Percentiles rank a stretch among this genome's conserved stretches.
These are phyloP conservation scores for Ciborinia camelliae DNA, from an alignment of 2,329 filamentous ascomycete species.

Conservation along the genomic window DNA sequence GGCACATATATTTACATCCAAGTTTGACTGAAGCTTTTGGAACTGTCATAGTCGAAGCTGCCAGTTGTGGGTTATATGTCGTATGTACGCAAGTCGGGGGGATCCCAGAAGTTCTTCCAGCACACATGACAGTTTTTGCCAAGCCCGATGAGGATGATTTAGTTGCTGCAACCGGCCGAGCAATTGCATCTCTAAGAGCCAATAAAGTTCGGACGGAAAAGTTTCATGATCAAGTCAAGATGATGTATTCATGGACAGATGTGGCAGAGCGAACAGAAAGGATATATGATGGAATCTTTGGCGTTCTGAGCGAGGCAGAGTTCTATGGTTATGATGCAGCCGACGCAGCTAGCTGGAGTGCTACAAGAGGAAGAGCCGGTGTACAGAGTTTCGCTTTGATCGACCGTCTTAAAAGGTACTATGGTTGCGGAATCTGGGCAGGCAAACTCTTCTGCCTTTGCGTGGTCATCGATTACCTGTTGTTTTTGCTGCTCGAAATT, in stretches of 20 bases:
- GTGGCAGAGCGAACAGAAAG: slow-evolving; percentile 90
- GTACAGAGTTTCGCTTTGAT: slow-evolving; percentile 89
- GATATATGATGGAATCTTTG: slow-evolving; percentile 90
- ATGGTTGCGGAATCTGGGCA: slow-evolving; percentile 97
- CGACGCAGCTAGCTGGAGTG: slow-evolving; percentile 60
- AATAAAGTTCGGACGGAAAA: slow-evolving; percentile 87
- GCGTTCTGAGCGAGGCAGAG: slow-evolving; percentile 77
- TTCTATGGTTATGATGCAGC: slow-evolving; percentile 80
- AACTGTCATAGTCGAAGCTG: slow-evolving; percentile 95
- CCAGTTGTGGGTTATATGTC: slow-evolving; percentile 91
- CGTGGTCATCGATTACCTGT: slow-evolving; percentile 87
- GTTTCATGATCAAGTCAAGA: slow-evolving; percentile 95
- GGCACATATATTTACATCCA: slow-evolving; percentile 94
- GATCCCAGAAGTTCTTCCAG: slow-evolving; percentile 91
- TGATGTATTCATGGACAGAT: slow-evolving; percentile 99
- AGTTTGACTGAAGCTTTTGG: slow-evolving; percentile 96
- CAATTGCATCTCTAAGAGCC: slow-evolving; percentile 80
- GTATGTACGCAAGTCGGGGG: slow-evolving; percentile 96
- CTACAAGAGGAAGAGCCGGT: slow-evolving; percentile 63
- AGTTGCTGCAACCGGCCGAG: slow-evolving; percentile 81
- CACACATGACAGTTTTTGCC: slow-evolving; percentile 96
- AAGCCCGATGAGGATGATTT: slow-evolving; percentile 96
- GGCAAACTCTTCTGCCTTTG: slow-evolving; percentile 96
- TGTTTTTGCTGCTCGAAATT: slow-evolving; percentile 85
- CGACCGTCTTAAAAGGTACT: slow-evolving; percentile 92